phyloP scores from a whole-genome alignment of 2,329 filamentous ascomycete species.

The Aspergillus sp. region DNA sequence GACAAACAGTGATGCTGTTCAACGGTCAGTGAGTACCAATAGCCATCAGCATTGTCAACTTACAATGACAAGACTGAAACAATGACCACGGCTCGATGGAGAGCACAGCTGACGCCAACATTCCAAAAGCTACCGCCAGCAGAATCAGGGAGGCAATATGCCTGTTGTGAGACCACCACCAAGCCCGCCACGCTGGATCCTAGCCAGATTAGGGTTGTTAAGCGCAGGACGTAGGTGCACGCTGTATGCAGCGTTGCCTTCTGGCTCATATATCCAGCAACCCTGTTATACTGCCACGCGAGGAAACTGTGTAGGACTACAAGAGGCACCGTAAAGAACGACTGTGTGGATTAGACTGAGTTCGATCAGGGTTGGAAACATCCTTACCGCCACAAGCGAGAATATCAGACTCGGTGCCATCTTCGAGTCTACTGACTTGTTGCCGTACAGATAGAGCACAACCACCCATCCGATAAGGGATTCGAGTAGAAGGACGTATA shows the following conservation, averaged over 20 bases:
- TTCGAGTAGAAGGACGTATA: conserved; percentile 36
- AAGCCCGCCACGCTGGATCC: conserved; percentile 38
- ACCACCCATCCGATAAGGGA: conserved; percentile 37
- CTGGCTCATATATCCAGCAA: conserved; percentile 28
- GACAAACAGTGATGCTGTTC: conserved; percentile 34
- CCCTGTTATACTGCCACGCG: conserved; percentile 39
- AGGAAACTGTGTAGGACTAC: conserved; percentile 39
- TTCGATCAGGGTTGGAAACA: background rate
- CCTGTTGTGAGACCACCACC: conserved; percentile 37
- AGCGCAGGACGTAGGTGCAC: conserved; percentile 36
- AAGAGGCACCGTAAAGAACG: conserved; percentile 37
- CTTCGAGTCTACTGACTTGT: conserved; percentile 36
- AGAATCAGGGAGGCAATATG: conserved; percentile 31
- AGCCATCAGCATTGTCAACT: conserved; percentile 10
- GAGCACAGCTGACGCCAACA: conserved; percentile 36
- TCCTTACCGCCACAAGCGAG: conserved; percentile 35
- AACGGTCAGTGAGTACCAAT: background rate
- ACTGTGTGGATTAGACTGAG: conserved; percentile 22
- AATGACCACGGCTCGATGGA: conserved; percentile 36
- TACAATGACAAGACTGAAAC: conserved; percentile 38
- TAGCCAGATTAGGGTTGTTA: conserved; percentile 39
- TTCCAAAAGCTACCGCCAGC: conserved; percentile 32
- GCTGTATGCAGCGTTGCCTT: conserved; percentile 32
- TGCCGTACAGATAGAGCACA: conserved; percentile 36
- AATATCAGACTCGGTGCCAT: conserved; percentile 39